Evolutionary conservation across 2,329 filamentous ascomycete species (phyloP).

Genomic region (Ophiostoma perfectum): DNA sequence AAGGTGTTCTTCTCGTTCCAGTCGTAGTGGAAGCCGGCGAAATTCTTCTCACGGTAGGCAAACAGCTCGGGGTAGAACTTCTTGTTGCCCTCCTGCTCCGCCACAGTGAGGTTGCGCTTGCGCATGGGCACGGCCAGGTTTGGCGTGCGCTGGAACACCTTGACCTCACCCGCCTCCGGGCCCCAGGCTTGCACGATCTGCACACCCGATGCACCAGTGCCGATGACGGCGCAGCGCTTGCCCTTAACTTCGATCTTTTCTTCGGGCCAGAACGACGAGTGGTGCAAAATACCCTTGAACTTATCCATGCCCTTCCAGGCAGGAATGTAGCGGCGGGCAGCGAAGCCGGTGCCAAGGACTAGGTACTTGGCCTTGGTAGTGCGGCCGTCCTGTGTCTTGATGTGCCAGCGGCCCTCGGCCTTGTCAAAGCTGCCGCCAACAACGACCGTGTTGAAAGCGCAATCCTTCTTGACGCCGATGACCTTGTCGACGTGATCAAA

Average conservation of each 20-base stretch:
- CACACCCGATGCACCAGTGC: conserved; percentile 59
- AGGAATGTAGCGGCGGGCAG: conserved; percentile 57
- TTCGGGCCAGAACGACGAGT: conserved; percentile 58
- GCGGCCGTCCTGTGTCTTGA: conserved; percentile 46
- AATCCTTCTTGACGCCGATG: conserved; percentile 51
- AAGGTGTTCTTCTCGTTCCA: conserved; percentile 51
- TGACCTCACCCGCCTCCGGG: conserved; percentile 46
- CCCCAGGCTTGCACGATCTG: conserved; percentile 59
- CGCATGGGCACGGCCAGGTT: conserved; percentile 61
- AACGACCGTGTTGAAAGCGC: conserved; percentile 52
- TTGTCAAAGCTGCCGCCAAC: conserved; percentile 48
- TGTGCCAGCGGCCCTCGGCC: conserved; percentile 42
- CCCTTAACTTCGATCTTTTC: conserved; percentile 50
- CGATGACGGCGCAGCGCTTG: conserved; percentile 58
- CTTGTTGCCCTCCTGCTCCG: conserved; percentile 47
- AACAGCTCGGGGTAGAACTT: conserved; percentile 48
- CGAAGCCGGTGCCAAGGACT: conserved; percentile 50
- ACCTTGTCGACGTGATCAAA: conserved; percentile 56
- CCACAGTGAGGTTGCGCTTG: conserved; percentile 41
- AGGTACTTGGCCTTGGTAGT: conserved; percentile 47
- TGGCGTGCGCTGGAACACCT: conserved; percentile 62
- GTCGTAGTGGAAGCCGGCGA: conserved; percentile 56
- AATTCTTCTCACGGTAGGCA: conserved; percentile 46
- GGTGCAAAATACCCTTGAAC: conserved; percentile 55
- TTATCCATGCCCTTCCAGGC: conserved; percentile 54